These are phyloP conservation scores for Collybia nuda DNA, from an alignment of 768 basidiomycete genomes.

Conservation along the genomic window DNA sequence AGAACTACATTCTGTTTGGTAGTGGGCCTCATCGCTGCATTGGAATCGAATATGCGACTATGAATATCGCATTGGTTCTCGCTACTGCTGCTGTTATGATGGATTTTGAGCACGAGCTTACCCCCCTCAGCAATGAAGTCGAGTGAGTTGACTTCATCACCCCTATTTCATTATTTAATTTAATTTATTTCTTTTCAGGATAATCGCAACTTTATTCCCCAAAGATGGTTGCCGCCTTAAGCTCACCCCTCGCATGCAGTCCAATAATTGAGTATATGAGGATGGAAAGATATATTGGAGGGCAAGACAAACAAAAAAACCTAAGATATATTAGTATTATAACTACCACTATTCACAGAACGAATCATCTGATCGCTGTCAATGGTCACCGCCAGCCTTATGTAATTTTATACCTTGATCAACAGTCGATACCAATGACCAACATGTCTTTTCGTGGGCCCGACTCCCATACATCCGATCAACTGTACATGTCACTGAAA, in stretches of 20 bases:
- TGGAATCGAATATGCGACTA: slow-evolving; percentile 87
- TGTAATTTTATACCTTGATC: slow-evolving; percentile 4
- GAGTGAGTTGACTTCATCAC: slow-evolving; percentile 52
- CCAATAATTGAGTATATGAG: slow-evolving; percentile 3
- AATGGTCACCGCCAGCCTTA: background rate
- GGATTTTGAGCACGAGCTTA: slow-evolving; percentile 87
- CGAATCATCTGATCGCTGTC: background rate
- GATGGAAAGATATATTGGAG: background rate
- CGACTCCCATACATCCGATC: too few relatives aligned
- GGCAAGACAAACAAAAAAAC: background rate
- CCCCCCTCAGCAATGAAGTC: slow-evolving; percentile 75
- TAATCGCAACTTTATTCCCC: slow-evolving; percentile 97
- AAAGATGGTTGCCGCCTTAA: slow-evolving; percentile 86
- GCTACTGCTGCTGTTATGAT: slow-evolving; percentile 79
- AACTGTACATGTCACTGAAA: too few relatives aligned
- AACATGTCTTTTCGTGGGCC: too few relatives aligned
- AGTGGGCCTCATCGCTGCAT: slow-evolving; percentile 92
- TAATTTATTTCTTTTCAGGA: too few relatives aligned
- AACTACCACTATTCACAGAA: background rate
- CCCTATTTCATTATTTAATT: background rate
- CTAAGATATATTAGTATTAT: background rate
- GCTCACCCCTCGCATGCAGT: slow-evolving; percentile 57
- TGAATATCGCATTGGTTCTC: slow-evolving; percentile 87
- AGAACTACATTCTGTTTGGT: slow-evolving; percentile 96
- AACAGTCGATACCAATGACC: background rate